A percentile compares a stretch with the other conserved stretches of the same genome.
These are phyloP conservation scores for Vicia sativa DNA, from an alignment of 306 rosid species.

Conservation along the genomic window DNA sequence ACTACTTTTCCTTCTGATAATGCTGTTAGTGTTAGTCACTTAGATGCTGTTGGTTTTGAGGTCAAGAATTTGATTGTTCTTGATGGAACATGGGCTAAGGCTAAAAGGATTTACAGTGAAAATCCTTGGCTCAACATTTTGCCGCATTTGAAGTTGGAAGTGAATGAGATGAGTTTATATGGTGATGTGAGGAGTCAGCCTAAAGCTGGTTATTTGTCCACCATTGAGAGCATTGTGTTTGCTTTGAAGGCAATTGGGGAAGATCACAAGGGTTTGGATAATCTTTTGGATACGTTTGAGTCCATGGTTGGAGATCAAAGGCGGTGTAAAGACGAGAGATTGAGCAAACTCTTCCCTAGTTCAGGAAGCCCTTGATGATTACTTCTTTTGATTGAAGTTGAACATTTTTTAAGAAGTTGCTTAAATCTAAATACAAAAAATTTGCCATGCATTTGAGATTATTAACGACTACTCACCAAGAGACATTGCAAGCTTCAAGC, in stretches of 20 bases:
- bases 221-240: slow-evolving; percentile 82
- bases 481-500: background rate
- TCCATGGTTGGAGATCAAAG: slow-evolving; percentile 79
- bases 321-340: slow-evolving; percentile 74
- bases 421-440: slow-evolving; percentile 5
- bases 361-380: slow-evolving; percentile 3
- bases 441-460: background rate
- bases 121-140: slow-evolving; percentile 78
- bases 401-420: slow-evolving; percentile 6
- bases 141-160: slow-evolving; percentile 77
- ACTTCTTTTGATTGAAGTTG: background rate
- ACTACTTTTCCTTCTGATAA: slow-evolving; percentile 69
- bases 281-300: slow-evolving; percentile 72
- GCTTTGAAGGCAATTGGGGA: slow-evolving; percentile 65
- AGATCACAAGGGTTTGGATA: slow-evolving; percentile 59
- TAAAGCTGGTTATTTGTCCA: slow-evolving; percentile 73
- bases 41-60: slow-evolving; percentile 46
- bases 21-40: slow-evolving; percentile 47
- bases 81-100: slow-evolving; percentile 96
- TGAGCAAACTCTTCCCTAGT: slow-evolving; percentile 37
- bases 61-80: slow-evolving; percentile 71
- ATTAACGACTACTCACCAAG: no score
- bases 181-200: slow-evolving; percentile 78
- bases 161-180: slow-evolving; percentile 65
- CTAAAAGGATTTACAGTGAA: slow-evolving; percentile 73